Evolutionary conservation across 2,329 filamentous ascomycete species (phyloP), one percentile per base, ranked within the genome.

Genomic region (Phyllosticta paracitricarpa): DNA sequence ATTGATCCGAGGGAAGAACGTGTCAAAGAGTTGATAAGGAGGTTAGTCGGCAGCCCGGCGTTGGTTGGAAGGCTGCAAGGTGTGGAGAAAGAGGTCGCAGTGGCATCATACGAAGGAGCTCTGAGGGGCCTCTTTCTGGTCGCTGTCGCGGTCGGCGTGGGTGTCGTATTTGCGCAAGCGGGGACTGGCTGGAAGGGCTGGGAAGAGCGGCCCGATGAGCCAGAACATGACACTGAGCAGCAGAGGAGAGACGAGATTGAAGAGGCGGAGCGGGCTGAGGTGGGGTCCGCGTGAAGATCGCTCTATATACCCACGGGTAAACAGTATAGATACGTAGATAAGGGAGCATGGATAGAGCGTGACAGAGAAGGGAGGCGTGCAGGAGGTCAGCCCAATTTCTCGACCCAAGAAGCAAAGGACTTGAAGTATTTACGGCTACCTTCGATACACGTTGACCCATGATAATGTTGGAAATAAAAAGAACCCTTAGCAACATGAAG

Each of bases 21-120:
- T 9, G 19, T 10, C 30, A 40, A 5, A 12, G 57, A 56, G 40
- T 70, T 87, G 19, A 76, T 85, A 1, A 74, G 81, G n/a, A 76
- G 76, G 57, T 70, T 87, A 12, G 67, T 86, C 9, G 84, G 84
- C 0, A 84, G 81, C 65, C 84, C 84, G 2, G 82, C 79, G 0
- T 68, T 84, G 14, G 83, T 85, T 0, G 70, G 73, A 30, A 68
- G 67, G 10, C 65, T 87, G 53, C 64, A 73, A 0, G 83, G 82
- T 0, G 66, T 71, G 6, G 81, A 84, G 63, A 77, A 71, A 51
- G 70, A 74, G 8, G 72, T 85, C 26, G 84, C 84, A 0, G 68
- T 84, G 1, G 62, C 71, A 12, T 79, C 79, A 1, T 87, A 86
- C 67, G 76, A 81, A 59, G 73, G 76, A n/a, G 82, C 79, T 0